A percentile compares a stretch with the other conserved stretches of the same genome.
These are phyloP conservation scores for Tanacetum coccineum DNA, from an alignment of 129 eudicot genomes.

Conservation along the genomic window DNA sequence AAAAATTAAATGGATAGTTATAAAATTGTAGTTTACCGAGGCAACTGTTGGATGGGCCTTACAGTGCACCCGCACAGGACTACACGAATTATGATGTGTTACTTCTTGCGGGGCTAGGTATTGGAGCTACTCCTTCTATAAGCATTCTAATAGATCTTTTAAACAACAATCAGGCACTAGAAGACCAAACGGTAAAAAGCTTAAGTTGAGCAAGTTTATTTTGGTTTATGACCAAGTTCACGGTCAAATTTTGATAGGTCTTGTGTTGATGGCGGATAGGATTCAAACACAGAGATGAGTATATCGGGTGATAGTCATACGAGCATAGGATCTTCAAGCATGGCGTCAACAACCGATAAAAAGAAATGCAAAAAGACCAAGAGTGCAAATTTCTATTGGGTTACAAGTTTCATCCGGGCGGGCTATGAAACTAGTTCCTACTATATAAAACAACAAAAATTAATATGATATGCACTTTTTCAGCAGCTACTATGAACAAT, in stretches of 20 bases:
- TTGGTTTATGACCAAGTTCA: neutral
- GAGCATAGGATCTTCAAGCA: constrained; percentile 65
- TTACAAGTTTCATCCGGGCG: no score
- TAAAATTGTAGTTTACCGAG: constrained; percentile 61
- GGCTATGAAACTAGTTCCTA: no score
- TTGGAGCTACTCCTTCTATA: constrained; percentile 97
- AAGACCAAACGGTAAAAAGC: constrained; percentile 49
- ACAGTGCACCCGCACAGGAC: constrained; percentile 99
- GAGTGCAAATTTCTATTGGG: constrained; percentile 87
- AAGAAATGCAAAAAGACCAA: constrained; percentile 55
- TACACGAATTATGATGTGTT: constrained; percentile 88
- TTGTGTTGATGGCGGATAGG: constrained; percentile 46
- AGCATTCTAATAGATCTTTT: constrained; percentile 88
- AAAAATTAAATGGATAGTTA: neutral
- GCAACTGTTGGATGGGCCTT: constrained; percentile 87
- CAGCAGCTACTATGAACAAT: no score
- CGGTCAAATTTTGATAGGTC: constrained; percentile 1
- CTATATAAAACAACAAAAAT: no score
- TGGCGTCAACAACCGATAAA: constrained; percentile 52
- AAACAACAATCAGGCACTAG: constrained; percentile 51
- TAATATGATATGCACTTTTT: no score
- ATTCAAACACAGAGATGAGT: constrained; percentile 75
- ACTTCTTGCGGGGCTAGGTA: constrained; percentile 95
- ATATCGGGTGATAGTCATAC: constrained; percentile 69
- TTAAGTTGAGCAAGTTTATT: neutral